Evolutionary conservation across 2,329 filamentous ascomycete genomes (phyloP).

Genomic region (Trichoderma sp.): DNA sequence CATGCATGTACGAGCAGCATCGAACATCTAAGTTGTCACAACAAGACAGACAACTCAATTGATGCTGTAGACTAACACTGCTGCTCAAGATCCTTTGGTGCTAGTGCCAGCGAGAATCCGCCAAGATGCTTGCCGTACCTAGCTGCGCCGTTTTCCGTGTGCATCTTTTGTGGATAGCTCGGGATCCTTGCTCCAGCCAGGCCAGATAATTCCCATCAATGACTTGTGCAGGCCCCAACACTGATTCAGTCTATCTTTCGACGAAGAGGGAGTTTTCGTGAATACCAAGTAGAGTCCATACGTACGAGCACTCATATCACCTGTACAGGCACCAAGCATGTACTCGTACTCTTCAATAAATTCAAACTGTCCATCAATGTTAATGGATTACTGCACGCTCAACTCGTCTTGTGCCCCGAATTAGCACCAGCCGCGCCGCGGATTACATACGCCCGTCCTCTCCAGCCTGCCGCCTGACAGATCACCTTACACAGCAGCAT

Average conservation of each 20-base stretch:
- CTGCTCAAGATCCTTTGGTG: background rate
- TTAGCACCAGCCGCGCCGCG: background rate
- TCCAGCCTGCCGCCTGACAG: conserved; percentile 16
- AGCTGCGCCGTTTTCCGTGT: background rate
- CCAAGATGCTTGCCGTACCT: background rate
- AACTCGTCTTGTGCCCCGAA: background rate
- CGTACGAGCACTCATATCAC: background rate
- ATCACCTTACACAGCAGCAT: conserved; percentile 18
- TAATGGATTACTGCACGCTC: background rate
- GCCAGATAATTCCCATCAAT: background rate
- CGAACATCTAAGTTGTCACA: background rate
- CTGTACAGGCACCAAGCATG: background rate
- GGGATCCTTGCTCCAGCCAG: background rate
- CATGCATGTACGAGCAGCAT: background rate
- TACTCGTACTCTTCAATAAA: no score
- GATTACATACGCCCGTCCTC: conserved; percentile 16
- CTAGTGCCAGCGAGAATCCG: background rate
- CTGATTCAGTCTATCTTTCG: background rate
- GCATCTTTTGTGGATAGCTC: background rate
- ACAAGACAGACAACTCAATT: background rate
- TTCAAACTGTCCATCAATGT: no score
- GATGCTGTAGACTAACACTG: background rate
- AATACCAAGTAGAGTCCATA: no score
- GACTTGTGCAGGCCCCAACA: background rate
- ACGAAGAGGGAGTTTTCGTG: no score